These are phyloP conservation scores for Botrytis cinerea DNA, from an alignment of 2,329 filamentous ascomycete species.

Conservation along the genomic window DNA sequence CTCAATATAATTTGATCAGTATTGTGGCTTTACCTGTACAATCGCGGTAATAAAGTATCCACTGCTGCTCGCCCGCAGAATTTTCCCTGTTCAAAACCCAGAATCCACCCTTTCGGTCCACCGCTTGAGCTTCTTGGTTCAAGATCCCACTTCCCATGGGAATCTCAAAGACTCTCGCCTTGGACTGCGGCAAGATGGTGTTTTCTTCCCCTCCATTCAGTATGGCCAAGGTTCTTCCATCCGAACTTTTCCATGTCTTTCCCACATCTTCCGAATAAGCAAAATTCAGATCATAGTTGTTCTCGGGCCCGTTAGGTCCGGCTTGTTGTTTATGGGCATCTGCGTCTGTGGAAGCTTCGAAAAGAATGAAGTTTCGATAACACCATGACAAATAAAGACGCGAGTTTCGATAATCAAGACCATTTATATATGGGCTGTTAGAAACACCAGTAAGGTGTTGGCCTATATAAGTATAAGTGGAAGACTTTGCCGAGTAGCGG, in stretches of 20 bases:
- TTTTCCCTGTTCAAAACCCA: constrained; percentile 35
- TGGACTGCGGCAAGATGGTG: constrained; percentile 28
- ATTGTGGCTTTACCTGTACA: constrained; percentile 24
- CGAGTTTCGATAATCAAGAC: constrained; percentile 31
- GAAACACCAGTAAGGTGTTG: constrained; percentile 34
- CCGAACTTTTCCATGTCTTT: constrained; percentile 32
- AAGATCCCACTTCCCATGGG: constrained; percentile 35
- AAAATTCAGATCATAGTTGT: constrained; percentile 37
- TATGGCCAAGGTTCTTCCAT: constrained; percentile 28
- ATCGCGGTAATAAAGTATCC: constrained; percentile 34
- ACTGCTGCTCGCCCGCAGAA: constrained; percentile 26
- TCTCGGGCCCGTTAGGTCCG: constrained; percentile 37
- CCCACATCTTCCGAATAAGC: constrained; percentile 35
- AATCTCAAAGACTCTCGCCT: constrained; percentile 34
- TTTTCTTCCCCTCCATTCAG: constrained; percentile 19
- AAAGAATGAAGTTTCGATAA: constrained; percentile 34
- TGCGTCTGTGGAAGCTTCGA: constrained; percentile 20
- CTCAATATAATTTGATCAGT: neutral
- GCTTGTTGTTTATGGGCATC: constrained; percentile 38
- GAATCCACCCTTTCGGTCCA: constrained; percentile 34
- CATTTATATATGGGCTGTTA: constrained; percentile 38
- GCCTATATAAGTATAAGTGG: constrained; percentile 33
- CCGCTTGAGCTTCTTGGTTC: constrained; percentile 36
- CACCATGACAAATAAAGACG: constrained; percentile 37
- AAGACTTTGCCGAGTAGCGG: constrained; percentile 31